Percentiles rank a stretch among this genome's conserved stretches.
Evolutionary conservation across 306 rosid species (phyloP).

Genomic region (Oxytropis ochrocephala): DNA sequence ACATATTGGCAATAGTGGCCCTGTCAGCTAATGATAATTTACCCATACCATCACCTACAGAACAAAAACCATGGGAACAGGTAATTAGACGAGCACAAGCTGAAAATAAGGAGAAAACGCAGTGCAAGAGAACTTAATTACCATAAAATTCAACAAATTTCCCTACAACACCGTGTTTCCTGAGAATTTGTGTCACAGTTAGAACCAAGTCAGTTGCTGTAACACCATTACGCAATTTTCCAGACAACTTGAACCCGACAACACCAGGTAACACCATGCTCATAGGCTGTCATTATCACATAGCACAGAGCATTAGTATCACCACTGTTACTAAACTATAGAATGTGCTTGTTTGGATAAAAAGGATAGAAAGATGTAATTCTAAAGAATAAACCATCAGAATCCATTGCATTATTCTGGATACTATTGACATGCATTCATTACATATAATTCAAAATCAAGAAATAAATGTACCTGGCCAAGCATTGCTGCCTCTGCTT

Average conservation of each 20-base stretch:
- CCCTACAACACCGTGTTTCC: slow-evolving; percentile 99
- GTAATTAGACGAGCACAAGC: background rate
- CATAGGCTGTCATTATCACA: slow-evolving; percentile 78
- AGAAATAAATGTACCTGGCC: slow-evolving; percentile 67
- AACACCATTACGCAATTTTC: slow-evolving; percentile 82
- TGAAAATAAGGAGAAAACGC: background rate
- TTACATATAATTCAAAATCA: background rate
- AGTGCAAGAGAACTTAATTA: slow-evolving; percentile 25
- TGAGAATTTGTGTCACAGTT: slow-evolving; percentile 91
- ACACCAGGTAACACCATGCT: slow-evolving; percentile 99
- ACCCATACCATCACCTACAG: slow-evolving; percentile 78
- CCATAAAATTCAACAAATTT: slow-evolving; percentile 97
- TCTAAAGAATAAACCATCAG: background rate
- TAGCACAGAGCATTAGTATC: slow-evolving; percentile 25
- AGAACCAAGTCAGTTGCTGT: slow-evolving; percentile 99
- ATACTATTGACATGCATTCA: background rate
- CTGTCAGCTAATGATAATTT: slow-evolving; percentile 80
- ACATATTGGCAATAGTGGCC: slow-evolving; percentile 94
- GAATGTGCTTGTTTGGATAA: background rate
- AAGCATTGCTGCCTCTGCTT: slow-evolving; percentile 99
- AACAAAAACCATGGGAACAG: slow-evolving; percentile 20
- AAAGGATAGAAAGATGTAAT: slow-evolving; percentile 5
- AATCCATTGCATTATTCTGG: background rate
- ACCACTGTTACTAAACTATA: background rate
- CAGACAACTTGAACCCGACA: slow-evolving; percentile 96